Conservation (phyloP, 2,329 filamentous ascomycete genomes). For the Calonectria naviculata region DNA sequence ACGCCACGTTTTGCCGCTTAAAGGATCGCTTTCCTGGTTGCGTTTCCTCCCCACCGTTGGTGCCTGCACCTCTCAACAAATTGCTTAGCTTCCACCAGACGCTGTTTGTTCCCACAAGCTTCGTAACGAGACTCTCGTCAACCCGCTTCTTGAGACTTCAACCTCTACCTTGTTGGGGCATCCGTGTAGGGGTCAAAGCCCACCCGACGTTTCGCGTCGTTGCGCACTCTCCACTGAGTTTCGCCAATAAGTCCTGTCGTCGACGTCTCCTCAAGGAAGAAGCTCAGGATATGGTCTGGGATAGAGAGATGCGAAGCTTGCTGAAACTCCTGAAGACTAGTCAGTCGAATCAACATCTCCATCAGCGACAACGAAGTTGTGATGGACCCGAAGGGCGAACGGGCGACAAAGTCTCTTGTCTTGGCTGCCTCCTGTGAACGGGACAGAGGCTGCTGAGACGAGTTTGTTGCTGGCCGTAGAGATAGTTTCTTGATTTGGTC, state of each 20-base stretch:
- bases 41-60: background rate
- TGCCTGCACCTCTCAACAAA: slow-evolving; percentile 14
- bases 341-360: slow-evolving; percentile 88
- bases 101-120: slow-evolving; percentile 8
- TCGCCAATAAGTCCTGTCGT: slow-evolving; percentile 62
- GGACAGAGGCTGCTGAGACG: slow-evolving; percentile 17
- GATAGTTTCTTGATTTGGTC: slow-evolving; percentile 55
- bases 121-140: background rate
- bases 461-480: slow-evolving; percentile 34
- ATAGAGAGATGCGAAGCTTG: slow-evolving; percentile 91
- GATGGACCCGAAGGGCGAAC: slow-evolving; percentile 63
- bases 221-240: slow-evolving; percentile 55
- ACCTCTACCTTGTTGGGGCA: slow-evolving; percentile 42
- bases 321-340: slow-evolving; percentile 91
- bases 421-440: slow-evolving; percentile 20
- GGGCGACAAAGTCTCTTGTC: slow-evolving; percentile 46
- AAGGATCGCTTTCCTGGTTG: background rate
- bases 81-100: slow-evolving; percentile 3
- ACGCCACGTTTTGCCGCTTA: background rate
- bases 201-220: slow-evolving; percentile 59
- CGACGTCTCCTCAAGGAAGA: slow-evolving; percentile 78
- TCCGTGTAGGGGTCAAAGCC: slow-evolving; percentile 69
- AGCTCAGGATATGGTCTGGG: slow-evolving; percentile 87
- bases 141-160: background rate
- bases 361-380: slow-evolving; percentile 76